Evolutionary conservation across 140 eudicot genomes (phyloP), one percentile per base, ranked within the genome.

Genomic region (Bidens hawaiensis): DNA sequence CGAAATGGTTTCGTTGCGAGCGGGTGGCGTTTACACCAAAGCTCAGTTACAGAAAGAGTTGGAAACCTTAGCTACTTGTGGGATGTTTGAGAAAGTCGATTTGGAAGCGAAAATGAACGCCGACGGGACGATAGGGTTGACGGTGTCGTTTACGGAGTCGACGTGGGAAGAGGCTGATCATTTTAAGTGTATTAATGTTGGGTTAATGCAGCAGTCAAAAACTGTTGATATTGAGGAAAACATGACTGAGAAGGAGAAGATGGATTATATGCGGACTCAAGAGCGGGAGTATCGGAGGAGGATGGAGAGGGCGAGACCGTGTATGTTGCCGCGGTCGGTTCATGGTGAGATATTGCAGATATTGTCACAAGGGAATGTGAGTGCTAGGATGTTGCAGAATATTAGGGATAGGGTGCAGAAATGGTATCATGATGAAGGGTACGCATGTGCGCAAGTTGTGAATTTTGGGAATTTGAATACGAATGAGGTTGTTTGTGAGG

Each of bases 371-470:
- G 83, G 79, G 7, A 70, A 54, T 48, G 85, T 85, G 64, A 85
- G 85, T 67, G 85, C 95, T 3, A 68, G 97, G 60, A 21, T 78
- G 78, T 36, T 89, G 85, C 85, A 81, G 81, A 78, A 41, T 74
- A 81, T 86, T 21, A 71, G 89, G 45, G 93, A 83, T 25, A 64
- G 67, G 67, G 85, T 89, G 57, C 83, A 78, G 83, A 81, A 77
- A 41, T 89, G 97, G 97, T 89, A 89, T 51, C 95, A 83, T 49
- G 97, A 89, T 27, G 78, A 85, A 52, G 97, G 97, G 56, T 83
- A 83, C 53, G 86, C 81, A 0, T 80, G 86, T 52, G 95, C 97
- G 4, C 89, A 83, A 49, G 95, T 89, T 23, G 84, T 81, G 68
- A 89, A 89, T 64, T 86, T 89, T 46, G 89, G 89, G 69, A 86